These are phyloP conservation scores for Cercospora zeina DNA, from an alignment of 2,329 filamentous ascomycete genomes.

Conservation along the genomic window DNA sequence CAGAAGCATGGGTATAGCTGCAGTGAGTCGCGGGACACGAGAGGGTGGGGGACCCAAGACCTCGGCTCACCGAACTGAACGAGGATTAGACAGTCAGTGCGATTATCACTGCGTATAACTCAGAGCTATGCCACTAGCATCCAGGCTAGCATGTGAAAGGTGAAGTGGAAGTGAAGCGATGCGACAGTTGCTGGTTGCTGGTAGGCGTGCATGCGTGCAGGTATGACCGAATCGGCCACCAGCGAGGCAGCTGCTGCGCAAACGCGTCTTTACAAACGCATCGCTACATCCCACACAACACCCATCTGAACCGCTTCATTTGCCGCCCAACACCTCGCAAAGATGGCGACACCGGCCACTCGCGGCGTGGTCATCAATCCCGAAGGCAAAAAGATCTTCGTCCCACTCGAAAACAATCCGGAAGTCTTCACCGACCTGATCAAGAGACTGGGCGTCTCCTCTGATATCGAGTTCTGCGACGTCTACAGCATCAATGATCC, in stretches of 20 bases:
- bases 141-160: not conserved
- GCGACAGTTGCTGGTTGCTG: not conserved
- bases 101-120: not conserved
- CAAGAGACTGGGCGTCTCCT: constrained; percentile 51
- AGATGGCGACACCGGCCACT: constrained; percentile 24
- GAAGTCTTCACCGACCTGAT: constrained; percentile 55
- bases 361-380: constrained; percentile 33
- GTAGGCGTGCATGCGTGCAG: constrained; percentile 3
- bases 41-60: constrained; percentile 14
- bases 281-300: not conserved
- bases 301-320: not conserved
- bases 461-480: constrained; percentile 54
- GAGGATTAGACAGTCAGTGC: not conserved
- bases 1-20: not conserved
- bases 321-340: not conserved
- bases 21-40: constrained; percentile 3
- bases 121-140: not conserved
- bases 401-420: constrained; percentile 56
- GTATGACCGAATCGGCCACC: not conserved
- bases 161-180: constrained; percentile 1
- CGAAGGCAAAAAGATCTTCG: constrained; percentile 38
- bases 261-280: not conserved
- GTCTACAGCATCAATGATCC: constrained; percentile 55
- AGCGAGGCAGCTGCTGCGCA: constrained; percentile 1
- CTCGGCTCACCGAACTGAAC: constrained; percentile 7